Evolutionary conservation across 345 rosid genomes (phyloP), one percentile per base, ranked within the genome.

Genomic region (Microcos paniculata): DNA sequence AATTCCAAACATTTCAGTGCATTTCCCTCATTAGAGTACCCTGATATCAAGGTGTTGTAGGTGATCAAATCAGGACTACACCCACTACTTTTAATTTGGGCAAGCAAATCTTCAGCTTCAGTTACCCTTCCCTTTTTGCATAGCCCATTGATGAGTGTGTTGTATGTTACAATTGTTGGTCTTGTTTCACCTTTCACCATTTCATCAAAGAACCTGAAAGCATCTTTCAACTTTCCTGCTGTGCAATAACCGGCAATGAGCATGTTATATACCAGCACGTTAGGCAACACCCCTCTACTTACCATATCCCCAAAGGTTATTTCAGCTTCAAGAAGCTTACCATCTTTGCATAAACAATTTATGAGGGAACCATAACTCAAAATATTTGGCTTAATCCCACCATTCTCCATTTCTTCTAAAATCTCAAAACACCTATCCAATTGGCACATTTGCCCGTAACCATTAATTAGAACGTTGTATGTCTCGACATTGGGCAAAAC

Each of bases 301-400:
- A 81, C 74, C 95, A 90, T 89, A 80, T 92, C 93, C 62, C 84
- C 77, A 51, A 87, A 82, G 35, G 89, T 76, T n/a, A 90, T 74
- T 80, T 92, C 90, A 15, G 92, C 96, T 88, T 93, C 98, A 45
- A 89, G 88, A 82, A 86, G 88, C 82, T 84, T 95, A 43, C 87
- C 89, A 52, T 84, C 76, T 71, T 89, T 95, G 84, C 94, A 90
- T 58, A 93, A 80, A 78, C 89, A 79, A 62, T 95, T 82, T 71
- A 95, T 87, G 31, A 95, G 88, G 68, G 90, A 88, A 21, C 96
- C 94, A 59, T 88, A 95, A 81, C 88, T 91, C 56, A 83, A 83
- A 30, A 82, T 92, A 91, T 89, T 90, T 1, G 97, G 94, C 78
- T 83, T 88, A 16, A 63, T 51, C 61, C 89, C 87, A 10, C 76